Base-by-base conservation (phyloP, 2,329 filamentous ascomycete genomes). In the Sporothrix curviconia region DNA sequence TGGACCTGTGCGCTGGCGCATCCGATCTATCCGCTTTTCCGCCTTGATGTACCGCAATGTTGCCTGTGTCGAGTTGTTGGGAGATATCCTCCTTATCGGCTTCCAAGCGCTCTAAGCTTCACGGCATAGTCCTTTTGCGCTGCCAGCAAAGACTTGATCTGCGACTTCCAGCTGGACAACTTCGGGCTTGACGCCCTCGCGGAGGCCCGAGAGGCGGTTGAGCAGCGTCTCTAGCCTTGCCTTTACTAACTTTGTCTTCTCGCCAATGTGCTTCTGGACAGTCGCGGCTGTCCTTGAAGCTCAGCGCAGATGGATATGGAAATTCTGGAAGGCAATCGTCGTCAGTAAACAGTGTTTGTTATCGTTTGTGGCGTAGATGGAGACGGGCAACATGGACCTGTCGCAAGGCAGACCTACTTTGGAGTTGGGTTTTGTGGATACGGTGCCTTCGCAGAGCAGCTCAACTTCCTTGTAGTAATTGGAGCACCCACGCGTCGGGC, bases 401-500 rank as follows among this genome's bases (percentile, higher is more conserved):
- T 12, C 28, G 9, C 14, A 3, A 6, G 11, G 12, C 25, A 15
- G 36, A 17, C 56, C 2, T 70, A 78, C 74, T 68, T 76, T 72
- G 22, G 74, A 70, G 55, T 71, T 72, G 51, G 72, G 69, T 42
- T 72, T 65, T 30, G 72, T 71, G n/a, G 75, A 71, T 40, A 80
- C 66, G 22, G 73, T 72, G 51, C 79, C 75, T 56, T 81, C 75
- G 37, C 76, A 78, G n/a, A 86, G 68, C 39, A 85, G 65, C 64
- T 82, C 81, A 42, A 87, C 72, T 70, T 87, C n/a, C 84, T 70
- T 87, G 82, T 39, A 87, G 66, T 36, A 87, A 68, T 82, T 87
- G 92, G 68, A 88, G 83, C 76, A 94, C 95, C 94, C 94, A 99
- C 61, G 85, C 82, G 77, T 99, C 92, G 65, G n/a, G 96, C 85